Evolutionary conservation across 176 grass and related monocot species (phyloP).

Genomic region (Oryza brachyantha): DNA sequence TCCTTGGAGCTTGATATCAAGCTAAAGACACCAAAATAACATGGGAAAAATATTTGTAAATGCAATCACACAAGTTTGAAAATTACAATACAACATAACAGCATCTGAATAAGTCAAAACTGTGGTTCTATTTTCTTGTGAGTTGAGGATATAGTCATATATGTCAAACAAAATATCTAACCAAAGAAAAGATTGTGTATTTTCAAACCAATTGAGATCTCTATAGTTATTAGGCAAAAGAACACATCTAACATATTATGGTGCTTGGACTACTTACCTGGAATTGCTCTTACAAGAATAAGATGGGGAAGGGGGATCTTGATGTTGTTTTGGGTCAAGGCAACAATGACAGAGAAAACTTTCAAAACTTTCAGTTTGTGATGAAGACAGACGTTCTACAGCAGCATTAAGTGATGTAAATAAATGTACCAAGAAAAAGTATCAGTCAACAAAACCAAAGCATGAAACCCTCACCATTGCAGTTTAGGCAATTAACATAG

Average conservation of each 20-base stretch:
- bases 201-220: neutral
- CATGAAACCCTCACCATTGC: conserved; percentile 47
- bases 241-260: conserved; percentile 14
- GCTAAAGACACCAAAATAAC: conserved; percentile 18
- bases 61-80: neutral
- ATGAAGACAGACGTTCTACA: conserved; percentile 37
- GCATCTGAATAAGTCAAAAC: neutral
- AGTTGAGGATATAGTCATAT: neutral
- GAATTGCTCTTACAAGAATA: conserved; percentile 32
- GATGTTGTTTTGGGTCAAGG: conserved; percentile 42
- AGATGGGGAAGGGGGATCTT: conserved; percentile 32
- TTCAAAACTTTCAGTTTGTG: conserved; percentile 40
- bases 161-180: conserved; percentile 16
- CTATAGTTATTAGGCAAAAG: conserved; percentile 6
- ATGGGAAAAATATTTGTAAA: conserved; percentile 19
- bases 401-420: conserved; percentile 35
- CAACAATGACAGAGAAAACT: conserved; percentile 46
- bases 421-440: conserved; percentile 12
- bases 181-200: neutral
- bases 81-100: conserved; percentile 16
- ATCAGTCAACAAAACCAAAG: conserved; percentile 6
- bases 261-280: conserved; percentile 37
- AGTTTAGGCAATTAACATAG: conserved; percentile 49
- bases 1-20: conserved; percentile 39
- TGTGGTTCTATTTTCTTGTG: neutral